Conservation (phyloP, 2,329 filamentous ascomycete genomes). For the Mariannaea elegans region DNA sequence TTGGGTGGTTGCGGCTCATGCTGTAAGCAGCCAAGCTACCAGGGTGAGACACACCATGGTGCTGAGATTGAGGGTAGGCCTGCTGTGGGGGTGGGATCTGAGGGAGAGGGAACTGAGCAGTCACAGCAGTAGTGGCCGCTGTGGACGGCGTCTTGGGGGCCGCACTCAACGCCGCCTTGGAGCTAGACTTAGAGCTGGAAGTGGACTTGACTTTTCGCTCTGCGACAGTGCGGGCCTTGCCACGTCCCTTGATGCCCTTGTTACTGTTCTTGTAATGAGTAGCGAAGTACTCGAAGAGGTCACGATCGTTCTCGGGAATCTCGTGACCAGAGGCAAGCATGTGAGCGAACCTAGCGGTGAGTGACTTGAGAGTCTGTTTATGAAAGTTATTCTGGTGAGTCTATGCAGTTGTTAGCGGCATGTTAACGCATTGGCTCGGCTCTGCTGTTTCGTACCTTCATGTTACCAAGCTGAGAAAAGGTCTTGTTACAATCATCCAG, state of each 20-base stretch:
- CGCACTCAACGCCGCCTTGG: neutral
- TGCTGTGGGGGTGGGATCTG: conserved; percentile 38
- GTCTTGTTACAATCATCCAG: conserved; percentile 86
- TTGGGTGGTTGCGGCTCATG: conserved; percentile 41
- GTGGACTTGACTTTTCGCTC: conserved; percentile 43
- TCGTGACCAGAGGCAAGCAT: conserved; percentile 62
- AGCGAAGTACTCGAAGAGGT: conserved; percentile 85
- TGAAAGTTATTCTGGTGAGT: conserved; percentile 97
- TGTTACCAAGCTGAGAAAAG: conserved; percentile 90
- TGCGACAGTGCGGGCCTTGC: conserved; percentile 78
- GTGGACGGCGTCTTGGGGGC: neutral
- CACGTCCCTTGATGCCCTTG: conserved; percentile 96
- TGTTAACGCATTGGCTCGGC: neutral
- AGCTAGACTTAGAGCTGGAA: conserved; percentile 25
- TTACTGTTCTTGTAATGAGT: conserved; percentile 97
- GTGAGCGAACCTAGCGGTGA: conserved; percentile 76
- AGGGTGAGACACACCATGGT: conserved; percentile 42
- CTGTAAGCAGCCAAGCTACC: conserved; percentile 45
- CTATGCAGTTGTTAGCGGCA: conserved; percentile 50
- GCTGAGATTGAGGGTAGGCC: conserved; percentile 31
- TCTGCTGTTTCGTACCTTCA: conserved; percentile 71
- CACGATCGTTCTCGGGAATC: conserved; percentile 72
- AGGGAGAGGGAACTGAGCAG: conserved; percentile 38
- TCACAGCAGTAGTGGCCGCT: conserved; percentile 27
- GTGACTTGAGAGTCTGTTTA: conserved; percentile 71